Percentiles rank a stretch among this genome's conserved stretches.
phyloP scores from a whole-genome alignment of 2,329 filamentous ascomycete species.

The Chaetomium sp. region DNA sequence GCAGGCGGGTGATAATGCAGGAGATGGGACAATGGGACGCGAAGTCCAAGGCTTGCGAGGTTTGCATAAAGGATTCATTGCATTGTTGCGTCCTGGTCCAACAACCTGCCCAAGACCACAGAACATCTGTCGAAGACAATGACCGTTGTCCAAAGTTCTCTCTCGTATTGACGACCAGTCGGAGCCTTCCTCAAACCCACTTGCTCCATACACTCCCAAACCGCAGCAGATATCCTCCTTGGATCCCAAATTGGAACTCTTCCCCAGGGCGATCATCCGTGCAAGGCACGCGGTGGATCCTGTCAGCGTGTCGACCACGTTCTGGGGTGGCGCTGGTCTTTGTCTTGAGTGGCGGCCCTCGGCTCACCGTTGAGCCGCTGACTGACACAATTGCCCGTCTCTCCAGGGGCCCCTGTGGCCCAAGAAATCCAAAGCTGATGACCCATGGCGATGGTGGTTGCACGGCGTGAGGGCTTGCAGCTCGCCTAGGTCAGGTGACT shows the following conservation, averaged over 20 bases:
- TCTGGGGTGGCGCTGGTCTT: neutral
- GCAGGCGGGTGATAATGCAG: neutral
- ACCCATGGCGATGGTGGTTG: neutral
- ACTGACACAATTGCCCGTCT: neutral
- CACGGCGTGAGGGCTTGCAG: slow-evolving; percentile 2
- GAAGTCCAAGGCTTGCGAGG: neutral
- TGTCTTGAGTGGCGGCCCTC: neutral
- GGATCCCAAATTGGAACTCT: too few relatives aligned
- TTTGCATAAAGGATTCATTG: neutral
- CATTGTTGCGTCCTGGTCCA: neutral
- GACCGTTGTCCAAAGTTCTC: neutral
- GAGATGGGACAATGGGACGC: neutral
- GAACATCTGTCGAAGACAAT: too few relatives aligned
- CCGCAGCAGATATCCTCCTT: too few relatives aligned
- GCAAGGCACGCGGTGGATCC: neutral
- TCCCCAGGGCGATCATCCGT: too few relatives aligned
- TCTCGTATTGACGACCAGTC: neutral
- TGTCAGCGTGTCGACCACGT: neutral
- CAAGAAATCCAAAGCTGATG: neutral
- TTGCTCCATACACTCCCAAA: too few relatives aligned
- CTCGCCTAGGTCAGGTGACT: neutral
- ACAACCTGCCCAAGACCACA: too few relatives aligned
- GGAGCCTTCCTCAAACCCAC: neutral
- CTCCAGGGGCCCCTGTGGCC: too few relatives aligned
- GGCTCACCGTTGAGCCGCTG: neutral